These are phyloP conservation scores for Alloteropsis semialata DNA, from an alignment of 176 grass and related monocot species.

Conservation along the genomic window DNA sequence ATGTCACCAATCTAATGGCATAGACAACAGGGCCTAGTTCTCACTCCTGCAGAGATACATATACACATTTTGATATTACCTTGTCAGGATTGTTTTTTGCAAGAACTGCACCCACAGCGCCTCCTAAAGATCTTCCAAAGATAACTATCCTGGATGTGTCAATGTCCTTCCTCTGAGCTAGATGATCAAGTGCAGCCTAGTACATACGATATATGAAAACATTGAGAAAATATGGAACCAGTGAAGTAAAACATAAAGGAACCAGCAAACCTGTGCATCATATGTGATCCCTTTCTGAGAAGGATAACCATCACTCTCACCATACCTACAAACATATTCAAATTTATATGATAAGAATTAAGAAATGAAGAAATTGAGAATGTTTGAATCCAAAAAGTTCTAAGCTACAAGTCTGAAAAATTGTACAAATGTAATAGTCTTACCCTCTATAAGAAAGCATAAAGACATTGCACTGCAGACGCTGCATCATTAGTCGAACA, in stretches of 20 bases:
- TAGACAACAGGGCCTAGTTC: constrained; percentile 17
- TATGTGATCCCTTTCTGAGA: constrained; percentile 94
- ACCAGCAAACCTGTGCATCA: constrained; percentile 84
- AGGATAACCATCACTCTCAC: constrained; percentile 93
- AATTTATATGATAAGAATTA: constrained; percentile 23
- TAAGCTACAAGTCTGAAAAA: constrained; percentile 1
- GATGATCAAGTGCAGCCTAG: constrained; percentile 96
- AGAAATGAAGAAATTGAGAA: constrained; percentile 24
- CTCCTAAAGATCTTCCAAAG: constrained; percentile 98
- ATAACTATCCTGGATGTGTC: constrained; percentile 90
- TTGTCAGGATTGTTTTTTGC: constrained; percentile 95
- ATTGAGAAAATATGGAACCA: constrained; percentile 11
- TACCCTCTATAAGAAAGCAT: constrained; percentile 99
- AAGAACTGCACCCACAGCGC: constrained; percentile 91
- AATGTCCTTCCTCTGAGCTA: constrained; percentile 87
- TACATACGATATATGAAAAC: constrained; percentile 30
- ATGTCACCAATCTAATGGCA: neutral
- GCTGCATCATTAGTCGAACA: constrained; percentile 87
- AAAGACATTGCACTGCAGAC: constrained; percentile 97
- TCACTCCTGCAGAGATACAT: constrained; percentile 13
- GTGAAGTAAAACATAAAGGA: constrained; percentile 31
- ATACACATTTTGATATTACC: constrained; percentile 41
- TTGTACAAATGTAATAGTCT: constrained; percentile 12
- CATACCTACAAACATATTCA: constrained; percentile 63
- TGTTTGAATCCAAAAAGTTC: neutral